Evolutionary conservation across 2,329 filamentous ascomycete genomes (phyloP).

Genomic region (Mollisiaceae sp.): DNA sequence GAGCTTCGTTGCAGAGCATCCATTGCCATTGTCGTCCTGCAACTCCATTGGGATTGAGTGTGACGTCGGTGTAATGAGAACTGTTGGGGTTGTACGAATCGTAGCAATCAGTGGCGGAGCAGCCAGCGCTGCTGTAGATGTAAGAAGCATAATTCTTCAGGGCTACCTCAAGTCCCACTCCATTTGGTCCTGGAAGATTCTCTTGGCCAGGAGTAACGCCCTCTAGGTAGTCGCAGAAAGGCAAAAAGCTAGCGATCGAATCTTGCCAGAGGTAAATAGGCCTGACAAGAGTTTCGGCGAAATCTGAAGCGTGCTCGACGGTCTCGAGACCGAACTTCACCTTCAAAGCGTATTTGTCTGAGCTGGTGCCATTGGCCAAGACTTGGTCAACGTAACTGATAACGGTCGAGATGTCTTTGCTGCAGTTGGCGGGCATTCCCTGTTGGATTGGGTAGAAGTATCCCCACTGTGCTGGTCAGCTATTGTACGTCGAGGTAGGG

Average conservation of each 20-base stretch:
- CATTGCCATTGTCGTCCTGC: constrained; percentile 59
- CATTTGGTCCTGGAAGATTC: constrained; percentile 1
- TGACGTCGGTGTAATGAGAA: constrained; percentile 54
- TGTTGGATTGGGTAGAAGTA: constrained; percentile 59
- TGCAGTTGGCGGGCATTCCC: constrained; percentile 62
- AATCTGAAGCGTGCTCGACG: constrained; percentile 1
- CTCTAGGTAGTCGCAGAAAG: constrained; percentile 2
- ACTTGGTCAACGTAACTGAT: constrained; percentile 56
- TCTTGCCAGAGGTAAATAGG: not conserved
- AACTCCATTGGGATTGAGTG: constrained; percentile 46
- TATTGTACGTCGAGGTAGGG: too few species aligned
- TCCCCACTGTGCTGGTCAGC: constrained; percentile 46
- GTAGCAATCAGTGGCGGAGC: constrained; percentile 40
- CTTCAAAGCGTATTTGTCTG: constrained; percentile 50
- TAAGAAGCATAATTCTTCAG: not conserved
- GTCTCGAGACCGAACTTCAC: constrained; percentile 52
- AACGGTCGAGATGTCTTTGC: constrained; percentile 52
- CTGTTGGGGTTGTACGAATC: constrained; percentile 54
- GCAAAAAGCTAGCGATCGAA: not conserved
- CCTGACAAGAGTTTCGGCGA: not conserved
- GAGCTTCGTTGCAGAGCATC: constrained; percentile 64
- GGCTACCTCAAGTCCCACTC: not conserved
- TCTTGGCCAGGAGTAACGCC: not conserved
- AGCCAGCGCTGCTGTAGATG: not conserved
- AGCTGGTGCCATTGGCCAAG: constrained; percentile 47